Conservation (phyloP, 257 asterid genomes). For the Primulina eburnea region DNA sequence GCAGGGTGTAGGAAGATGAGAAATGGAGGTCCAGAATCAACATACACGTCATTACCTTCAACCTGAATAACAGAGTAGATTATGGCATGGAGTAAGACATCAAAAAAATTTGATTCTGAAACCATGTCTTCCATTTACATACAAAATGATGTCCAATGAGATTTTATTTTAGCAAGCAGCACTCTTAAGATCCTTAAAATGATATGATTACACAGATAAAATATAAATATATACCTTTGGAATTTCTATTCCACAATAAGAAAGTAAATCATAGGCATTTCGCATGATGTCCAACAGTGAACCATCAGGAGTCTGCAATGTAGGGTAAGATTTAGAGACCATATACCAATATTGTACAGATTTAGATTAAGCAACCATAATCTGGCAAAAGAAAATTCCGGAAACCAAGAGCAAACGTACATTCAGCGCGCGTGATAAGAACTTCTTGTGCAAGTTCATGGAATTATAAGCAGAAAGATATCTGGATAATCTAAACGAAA, state of each 20-base stretch:
- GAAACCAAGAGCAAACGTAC: too few relatives aligned
- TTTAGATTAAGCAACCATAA: too few relatives aligned
- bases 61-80: slow-evolving; percentile 45
- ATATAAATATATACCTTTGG: slow-evolving; percentile 58
- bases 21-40: slow-evolving; percentile 88
- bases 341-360: background rate
- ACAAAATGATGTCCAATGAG: slow-evolving; percentile 20
- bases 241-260: slow-evolving; percentile 68
- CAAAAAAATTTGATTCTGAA: slow-evolving; percentile 2
- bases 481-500: background rate
- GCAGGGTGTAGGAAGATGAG: slow-evolving; percentile 96
- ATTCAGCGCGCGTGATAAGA: background rate
- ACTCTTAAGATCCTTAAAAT: background rate
- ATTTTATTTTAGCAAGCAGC: background rate
- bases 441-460: background rate
- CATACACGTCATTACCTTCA: slow-evolving; percentile 67
- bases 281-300: slow-evolving; percentile 89
- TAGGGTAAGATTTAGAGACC: slow-evolving; percentile 22
- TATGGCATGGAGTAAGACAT: slow-evolving; percentile 15
- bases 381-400: background rate
- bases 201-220: slow-evolving; percentile 17
- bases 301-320: slow-evolving; percentile 97
- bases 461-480: background rate
- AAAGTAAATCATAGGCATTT: slow-evolving; percentile 92
- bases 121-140: background rate